These are phyloP conservation scores for Pseudocercospora crystallina DNA, from an alignment of 2,329 filamentous ascomycete species.

Conservation along the genomic window DNA sequence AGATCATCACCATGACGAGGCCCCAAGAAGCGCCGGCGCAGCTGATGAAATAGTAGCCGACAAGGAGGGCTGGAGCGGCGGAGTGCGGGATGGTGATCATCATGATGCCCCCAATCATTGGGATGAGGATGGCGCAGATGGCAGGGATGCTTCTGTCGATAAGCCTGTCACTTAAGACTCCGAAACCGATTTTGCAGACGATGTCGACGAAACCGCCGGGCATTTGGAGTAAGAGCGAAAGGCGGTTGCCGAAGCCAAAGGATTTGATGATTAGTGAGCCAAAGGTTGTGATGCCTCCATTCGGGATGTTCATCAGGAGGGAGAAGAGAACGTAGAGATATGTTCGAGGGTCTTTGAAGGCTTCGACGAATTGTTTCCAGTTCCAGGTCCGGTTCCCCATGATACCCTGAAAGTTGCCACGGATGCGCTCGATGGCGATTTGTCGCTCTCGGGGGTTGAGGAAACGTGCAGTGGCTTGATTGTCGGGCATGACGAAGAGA, in stretches of 20 bases:
- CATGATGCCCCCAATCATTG: slow-evolving; percentile 8
- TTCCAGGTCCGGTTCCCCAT: slow-evolving; percentile 42
- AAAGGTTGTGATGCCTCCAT: slow-evolving; percentile 60
- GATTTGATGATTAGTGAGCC: slow-evolving; percentile 59
- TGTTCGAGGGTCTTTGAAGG: slow-evolving; percentile 35
- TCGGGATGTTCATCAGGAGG: slow-evolving; percentile 46
- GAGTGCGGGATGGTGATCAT: slow-evolving; percentile 6
- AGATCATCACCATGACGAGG: slow-evolving; percentile 6
- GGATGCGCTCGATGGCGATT: slow-evolving; percentile 56
- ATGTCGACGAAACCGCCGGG: slow-evolving; percentile 55
- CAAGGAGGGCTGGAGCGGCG: background rate
- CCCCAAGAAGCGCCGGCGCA: slow-evolving; percentile 2
- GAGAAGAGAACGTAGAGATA: slow-evolving; percentile 36
- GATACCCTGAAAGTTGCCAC: slow-evolving; percentile 42
- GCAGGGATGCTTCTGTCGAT: slow-evolving; percentile 1
- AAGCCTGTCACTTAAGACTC: background rate
- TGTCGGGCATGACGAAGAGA: slow-evolving; percentile 63
- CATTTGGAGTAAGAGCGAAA: slow-evolving; percentile 61
- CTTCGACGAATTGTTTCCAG: slow-evolving; percentile 44
- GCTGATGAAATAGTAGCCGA: slow-evolving; percentile 6
- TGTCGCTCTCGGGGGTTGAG: slow-evolving; percentile 57
- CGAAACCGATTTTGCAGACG: slow-evolving; percentile 1
- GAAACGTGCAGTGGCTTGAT: slow-evolving; percentile 60
- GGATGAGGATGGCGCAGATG: slow-evolving; percentile 6
- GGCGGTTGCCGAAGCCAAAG: slow-evolving; percentile 58